Evolutionary conservation across 1,139 yeast genomes (phyloP), one percentile per base, ranked within the genome.

Genomic region (Protomyces inouyei): DNA sequence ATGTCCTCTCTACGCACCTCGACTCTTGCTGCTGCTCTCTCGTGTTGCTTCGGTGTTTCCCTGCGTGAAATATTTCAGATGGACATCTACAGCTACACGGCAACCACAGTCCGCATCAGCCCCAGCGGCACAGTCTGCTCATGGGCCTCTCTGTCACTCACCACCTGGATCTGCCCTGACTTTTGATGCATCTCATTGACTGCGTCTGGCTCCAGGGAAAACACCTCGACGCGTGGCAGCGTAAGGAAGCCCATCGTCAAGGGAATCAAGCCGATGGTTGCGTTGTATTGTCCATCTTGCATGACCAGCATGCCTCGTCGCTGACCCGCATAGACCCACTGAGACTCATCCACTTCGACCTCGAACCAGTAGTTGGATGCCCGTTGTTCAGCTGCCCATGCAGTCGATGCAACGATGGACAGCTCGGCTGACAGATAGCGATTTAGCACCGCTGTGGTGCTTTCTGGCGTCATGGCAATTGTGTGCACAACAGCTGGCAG

Each of bases 321-420:
- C 25, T 53, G 52, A 10, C 64, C 64, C 16, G 35, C 57, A 18
- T 52, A n/a, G 14, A 60, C 16, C 64, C 64, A 60, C 3, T 38
- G 23, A 2, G 18, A 18, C n/a, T 52, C 57, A 21, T 60, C 64
- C 3, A 43, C 43, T 9, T 60, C 46, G 18, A 60, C 36, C 6
- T 52, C 64, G 46, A 60, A 52, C 48, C 35, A 28, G 4, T 8
- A 12, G 3, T 25, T 21, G 38, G 40, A 32, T 10, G 28, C n/a
- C 8, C 10, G 23, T 32, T 51, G 18, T 14, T 18, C 35, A 18
- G 12, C 18, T 6, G 16, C 10, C 57, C 48, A 40, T 8, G 28
- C 35, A 10, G 51, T 16, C 3, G 51, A 23, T 12, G 52, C 43
- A 6, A 14, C 25, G 40, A 57, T 57, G 23, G 23, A n/a, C 5